Conservation (phyloP, 225 moss, liverwort and hornwort species). For the Takakia lepidozioides region DNA sequence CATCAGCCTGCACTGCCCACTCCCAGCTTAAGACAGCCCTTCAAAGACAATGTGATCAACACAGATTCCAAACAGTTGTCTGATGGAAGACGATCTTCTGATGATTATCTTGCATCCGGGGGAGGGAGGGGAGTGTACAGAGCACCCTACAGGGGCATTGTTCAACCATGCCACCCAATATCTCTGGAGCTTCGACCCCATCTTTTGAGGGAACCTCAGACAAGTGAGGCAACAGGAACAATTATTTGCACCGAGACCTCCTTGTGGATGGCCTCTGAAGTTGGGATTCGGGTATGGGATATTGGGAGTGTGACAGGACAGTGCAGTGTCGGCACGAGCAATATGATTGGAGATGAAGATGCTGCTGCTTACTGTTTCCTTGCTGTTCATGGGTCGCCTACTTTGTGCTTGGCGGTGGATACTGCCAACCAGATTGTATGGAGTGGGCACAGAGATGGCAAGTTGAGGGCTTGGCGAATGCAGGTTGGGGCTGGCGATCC, state of each 20-base stretch:
- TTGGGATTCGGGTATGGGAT: constrained; percentile 81
- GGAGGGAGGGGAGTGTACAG: constrained; percentile 57
- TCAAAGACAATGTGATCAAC: constrained; percentile 11
- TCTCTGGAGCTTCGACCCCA: constrained; percentile 89
- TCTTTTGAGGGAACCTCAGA: constrained; percentile 57
- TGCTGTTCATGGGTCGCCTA: constrained; percentile 53
- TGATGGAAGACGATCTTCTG: constrained; percentile 4
- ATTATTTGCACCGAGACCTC: constrained; percentile 58
- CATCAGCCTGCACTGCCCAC: constrained; percentile 7
- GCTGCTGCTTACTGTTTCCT: constrained; percentile 63
- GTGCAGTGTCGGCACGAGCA: constrained; percentile 50
- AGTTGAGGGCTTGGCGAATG: constrained; percentile 69
- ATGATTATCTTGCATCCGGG: constrained; percentile 44
- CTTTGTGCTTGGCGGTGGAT: constrained; percentile 64
- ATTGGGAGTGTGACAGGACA: constrained; percentile 51
- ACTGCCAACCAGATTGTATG: constrained; percentile 68
- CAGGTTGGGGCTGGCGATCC: constrained; percentile 16
- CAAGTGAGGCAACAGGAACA: constrained; percentile 43
- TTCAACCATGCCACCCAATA: constrained; percentile 53
- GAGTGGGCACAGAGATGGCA: constrained; percentile 95
- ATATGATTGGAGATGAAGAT: constrained; percentile 80
- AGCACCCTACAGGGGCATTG: constrained; percentile 58
- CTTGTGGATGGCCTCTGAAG: constrained; percentile 76
- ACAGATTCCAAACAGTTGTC: too few species aligned
- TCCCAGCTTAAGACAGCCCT: constrained; percentile 9